Base-by-base conservation (phyloP, 345 rosid genomes). In the Citropsis articulata region DNA sequence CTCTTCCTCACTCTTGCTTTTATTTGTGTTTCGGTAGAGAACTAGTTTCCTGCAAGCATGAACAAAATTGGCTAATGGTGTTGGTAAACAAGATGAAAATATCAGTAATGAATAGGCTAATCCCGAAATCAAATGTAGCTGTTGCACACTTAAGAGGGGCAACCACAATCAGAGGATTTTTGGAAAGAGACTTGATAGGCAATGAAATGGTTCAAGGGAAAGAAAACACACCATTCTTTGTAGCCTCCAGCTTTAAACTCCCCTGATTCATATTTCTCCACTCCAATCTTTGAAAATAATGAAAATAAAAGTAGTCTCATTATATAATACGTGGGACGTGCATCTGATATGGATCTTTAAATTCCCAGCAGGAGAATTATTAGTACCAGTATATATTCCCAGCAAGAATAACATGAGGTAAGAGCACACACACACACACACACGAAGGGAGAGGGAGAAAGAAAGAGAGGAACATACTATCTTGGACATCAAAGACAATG, bases 211-310 rank as follows among this genome's bases (percentile, higher is more conserved):
- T 40, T 40, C 48, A 40, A 40, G 48, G 13, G 48, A 42, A 42
- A 42, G 48, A 42, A 42, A 42, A 42, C 48, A 42, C 81, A 91
- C 94, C 97, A 93, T 87, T 38, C 42, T 38, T 87, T 89, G 85
- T 83, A 88, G 76, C 95, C 97, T 63, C 90, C 88, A 21, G 97
- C 94, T 84, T 88, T 88, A 81, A 93, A 93, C 75, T 76, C 83
- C 38, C 77, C 87, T 2, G 93, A 86, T 87, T 91, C 97, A 64
- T 90, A 91, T 69, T 84, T 93, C 28, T 87, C 90, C 45, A 85
- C 61, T 28, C 77, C 69, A 82, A 75, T 81, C 75, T 87, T 88
- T 36, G 82, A 9, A 35, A 89, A 86, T 75, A 80, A 75, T 28
- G 92, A 90, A 77, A 84, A 89, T 12, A 78, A 82, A 75, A 90